Conservation (phyloP, 2,329 filamentous ascomycete genomes). For the Monosporascus sp. region DNA sequence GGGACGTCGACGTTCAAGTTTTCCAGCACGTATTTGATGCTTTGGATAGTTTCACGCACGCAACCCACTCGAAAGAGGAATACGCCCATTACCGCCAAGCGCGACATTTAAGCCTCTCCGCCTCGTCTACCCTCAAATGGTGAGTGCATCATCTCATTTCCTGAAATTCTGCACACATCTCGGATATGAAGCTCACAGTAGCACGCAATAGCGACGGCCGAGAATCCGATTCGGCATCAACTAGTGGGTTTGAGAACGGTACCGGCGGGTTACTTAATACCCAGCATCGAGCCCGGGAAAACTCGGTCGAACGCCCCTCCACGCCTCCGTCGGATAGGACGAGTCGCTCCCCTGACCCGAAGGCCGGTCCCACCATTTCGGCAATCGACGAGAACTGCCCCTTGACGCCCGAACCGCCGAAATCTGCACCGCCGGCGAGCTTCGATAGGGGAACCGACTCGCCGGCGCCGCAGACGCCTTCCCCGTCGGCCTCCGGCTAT, state of each 20-base stretch:
- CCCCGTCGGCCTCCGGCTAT: constrained; percentile 12
- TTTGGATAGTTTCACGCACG: constrained; percentile 63
- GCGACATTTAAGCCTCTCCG: constrained; percentile 43
- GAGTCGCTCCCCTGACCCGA: background rate
- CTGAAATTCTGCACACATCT: background rate
- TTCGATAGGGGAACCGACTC: constrained; percentile 13
- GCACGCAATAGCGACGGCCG: constrained; percentile 21
- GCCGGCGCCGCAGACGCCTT: constrained; percentile 6
- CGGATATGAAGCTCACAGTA: constrained; percentile 4
- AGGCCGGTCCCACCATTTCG: constrained; percentile 6
- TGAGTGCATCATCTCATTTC: constrained; percentile 12
- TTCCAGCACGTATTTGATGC: constrained; percentile 91
- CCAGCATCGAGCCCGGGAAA: constrained; percentile 24
- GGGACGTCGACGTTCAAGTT: constrained; percentile 76
- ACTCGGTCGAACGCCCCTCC: constrained; percentile 8
- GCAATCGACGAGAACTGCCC: constrained; percentile 14
- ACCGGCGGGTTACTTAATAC: background rate
- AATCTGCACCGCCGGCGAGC: background rate
- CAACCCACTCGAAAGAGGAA: constrained; percentile 54
- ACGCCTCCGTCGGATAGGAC: constrained; percentile 1
- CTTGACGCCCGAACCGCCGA: constrained; percentile 10
- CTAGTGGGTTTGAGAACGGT: constrained; percentile 17
- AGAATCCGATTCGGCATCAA: constrained; percentile 24
- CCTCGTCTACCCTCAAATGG: constrained; percentile 28
- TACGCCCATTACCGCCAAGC: constrained; percentile 53